Percentiles rank a stretch among this genome's conserved stretches.
Evolutionary conservation across 139 green algal species (phyloP).

Genomic region (Chlorella sp.): DNA sequence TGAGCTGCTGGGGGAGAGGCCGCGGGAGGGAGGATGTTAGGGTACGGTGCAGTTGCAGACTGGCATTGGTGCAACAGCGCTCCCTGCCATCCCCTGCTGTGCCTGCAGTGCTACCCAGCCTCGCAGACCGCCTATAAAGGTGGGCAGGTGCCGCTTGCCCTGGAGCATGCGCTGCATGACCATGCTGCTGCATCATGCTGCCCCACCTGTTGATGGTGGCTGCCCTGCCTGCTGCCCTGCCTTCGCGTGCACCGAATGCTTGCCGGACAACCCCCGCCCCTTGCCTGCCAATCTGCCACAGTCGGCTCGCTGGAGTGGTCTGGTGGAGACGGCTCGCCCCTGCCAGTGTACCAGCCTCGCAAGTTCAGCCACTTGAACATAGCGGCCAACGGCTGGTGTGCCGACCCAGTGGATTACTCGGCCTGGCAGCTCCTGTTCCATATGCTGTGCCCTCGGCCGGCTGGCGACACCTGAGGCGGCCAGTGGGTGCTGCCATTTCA

Average conservation of each 20-base stretch:
- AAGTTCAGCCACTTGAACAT: neutral
- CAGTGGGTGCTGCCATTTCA: no score
- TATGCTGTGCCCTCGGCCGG: neutral
- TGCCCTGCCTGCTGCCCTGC: neutral
- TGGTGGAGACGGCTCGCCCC: conserved; percentile 5
- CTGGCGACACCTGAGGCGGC: no score
- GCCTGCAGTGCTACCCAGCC: neutral
- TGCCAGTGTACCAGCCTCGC: neutral
- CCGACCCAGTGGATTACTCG: conserved; percentile 14
- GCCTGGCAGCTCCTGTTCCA: conserved; percentile 24
- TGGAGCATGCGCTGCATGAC: no score
- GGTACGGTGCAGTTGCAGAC: no score
- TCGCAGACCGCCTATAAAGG: neutral
- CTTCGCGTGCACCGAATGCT: no score
- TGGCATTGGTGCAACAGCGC: no score
- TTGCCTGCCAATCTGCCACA: neutral
- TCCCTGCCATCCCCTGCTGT: no score
- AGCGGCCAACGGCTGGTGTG: neutral
- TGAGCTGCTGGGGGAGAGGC: no score
- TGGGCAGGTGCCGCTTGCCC: neutral
- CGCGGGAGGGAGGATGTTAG: no score
- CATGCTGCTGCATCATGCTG: neutral
- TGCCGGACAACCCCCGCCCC: neutral
- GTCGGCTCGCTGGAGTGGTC: neutral
- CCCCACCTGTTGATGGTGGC: no score